A percentile compares a stretch with the other conserved stretches of the same genome.
These are phyloP conservation scores for Kwoniella newhampshirensis DNA, from an alignment of 768 basidiomycete species.

Conservation along the genomic window DNA sequence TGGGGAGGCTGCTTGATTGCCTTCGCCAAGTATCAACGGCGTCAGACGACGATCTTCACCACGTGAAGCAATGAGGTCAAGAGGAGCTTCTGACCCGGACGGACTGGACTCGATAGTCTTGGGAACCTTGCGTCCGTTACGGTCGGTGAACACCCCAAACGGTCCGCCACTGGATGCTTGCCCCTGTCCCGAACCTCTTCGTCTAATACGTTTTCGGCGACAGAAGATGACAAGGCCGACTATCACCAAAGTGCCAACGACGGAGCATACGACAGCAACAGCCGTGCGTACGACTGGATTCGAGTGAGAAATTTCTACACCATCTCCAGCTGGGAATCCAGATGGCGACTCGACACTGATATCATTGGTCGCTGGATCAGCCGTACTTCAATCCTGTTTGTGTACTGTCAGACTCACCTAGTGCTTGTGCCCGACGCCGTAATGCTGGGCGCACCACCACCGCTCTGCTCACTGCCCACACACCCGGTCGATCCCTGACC, in stretches of 20 bases:
- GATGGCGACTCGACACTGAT: too few relatives aligned
- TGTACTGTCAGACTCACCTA: constrained; percentile 8
- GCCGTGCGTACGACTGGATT: constrained; percentile 12
- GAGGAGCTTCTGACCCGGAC: constrained; percentile 15
- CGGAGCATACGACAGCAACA: constrained; percentile 38
- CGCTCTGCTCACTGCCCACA: constrained; percentile 12
- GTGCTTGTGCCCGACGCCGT: constrained; percentile 27
- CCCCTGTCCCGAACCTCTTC: not conserved
- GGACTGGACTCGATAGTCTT: too few relatives aligned
- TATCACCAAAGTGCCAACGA: constrained; percentile 35
- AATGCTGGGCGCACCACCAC: constrained; percentile 28
- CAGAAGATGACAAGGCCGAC: constrained; percentile 34
- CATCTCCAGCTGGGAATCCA: too few relatives aligned
- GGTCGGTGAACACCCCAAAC: too few relatives aligned
- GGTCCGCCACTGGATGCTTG: too few relatives aligned
- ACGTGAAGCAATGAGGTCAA: constrained; percentile 28
- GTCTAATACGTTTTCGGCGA: constrained; percentile 14
- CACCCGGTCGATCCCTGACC: constrained; percentile 40
- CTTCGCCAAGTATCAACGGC: not conserved
- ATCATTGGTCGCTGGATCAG: too few relatives aligned
- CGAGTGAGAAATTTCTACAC: too few relatives aligned
- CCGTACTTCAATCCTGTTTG: too few relatives aligned
- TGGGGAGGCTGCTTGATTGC: not conserved
- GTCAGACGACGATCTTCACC: constrained; percentile 2
- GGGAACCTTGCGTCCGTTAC: too few relatives aligned